Evolutionary conservation across 371 early-diverging fungal genomes (phyloP).

Genomic region (Mortierella sp.): DNA sequence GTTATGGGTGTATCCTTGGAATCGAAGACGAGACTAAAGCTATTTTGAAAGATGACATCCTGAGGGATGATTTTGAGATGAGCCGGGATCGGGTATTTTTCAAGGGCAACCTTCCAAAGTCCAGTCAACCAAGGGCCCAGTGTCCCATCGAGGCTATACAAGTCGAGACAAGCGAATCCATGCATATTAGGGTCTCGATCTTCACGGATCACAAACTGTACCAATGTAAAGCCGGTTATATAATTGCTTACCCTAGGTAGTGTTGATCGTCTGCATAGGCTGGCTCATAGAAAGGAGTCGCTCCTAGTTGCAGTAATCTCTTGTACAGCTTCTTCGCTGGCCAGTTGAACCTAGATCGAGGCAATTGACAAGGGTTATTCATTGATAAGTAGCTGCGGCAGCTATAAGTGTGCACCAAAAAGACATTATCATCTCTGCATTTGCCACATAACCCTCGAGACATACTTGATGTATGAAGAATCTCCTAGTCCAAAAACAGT

Average conservation of each 20-base stretch:
- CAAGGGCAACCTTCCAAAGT: constrained; percentile 78
- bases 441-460: neutral
- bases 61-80: constrained; percentile 66
- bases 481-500: constrained; percentile 97
- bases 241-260: constrained; percentile 80
- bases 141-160: constrained; percentile 81
- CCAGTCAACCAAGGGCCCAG: constrained; percentile 86
- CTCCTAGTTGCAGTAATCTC: constrained; percentile 92
- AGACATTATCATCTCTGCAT: too few relatives aligned
- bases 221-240: neutral
- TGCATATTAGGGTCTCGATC: neutral
- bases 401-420: neutral
- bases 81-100: constrained; percentile 70
- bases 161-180: neutral
- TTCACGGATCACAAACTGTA: neutral
- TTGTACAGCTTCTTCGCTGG: constrained; percentile 94
- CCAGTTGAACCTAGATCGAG: constrained; percentile 88
- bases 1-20: constrained; percentile 24
- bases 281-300: constrained; percentile 73
- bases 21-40: constrained; percentile 39
- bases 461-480: constrained; percentile 90
- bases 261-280: constrained; percentile 99
- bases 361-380: neutral
- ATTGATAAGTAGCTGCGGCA: neutral
- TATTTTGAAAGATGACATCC: constrained; percentile 62